Evolutionary conservation across 371 early-diverging fungal genomes (phyloP).

Genomic region (Mortierella sp.): DNA sequence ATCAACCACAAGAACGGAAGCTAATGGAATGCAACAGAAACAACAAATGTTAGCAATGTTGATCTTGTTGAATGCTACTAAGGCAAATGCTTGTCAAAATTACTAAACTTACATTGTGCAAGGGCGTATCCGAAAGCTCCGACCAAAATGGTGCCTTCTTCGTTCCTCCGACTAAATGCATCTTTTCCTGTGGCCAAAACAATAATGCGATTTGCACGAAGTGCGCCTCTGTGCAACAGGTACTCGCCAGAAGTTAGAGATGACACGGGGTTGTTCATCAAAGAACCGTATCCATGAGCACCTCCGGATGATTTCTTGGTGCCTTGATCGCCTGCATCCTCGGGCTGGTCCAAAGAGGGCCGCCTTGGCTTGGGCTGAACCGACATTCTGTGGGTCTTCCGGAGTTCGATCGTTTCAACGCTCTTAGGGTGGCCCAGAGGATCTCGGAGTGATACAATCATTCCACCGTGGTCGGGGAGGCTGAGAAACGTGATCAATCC

Average conservation of each 20-base stretch:
- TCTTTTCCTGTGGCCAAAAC: slow-evolving; percentile 65
- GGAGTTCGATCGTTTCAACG: slow-evolving; percentile 30
- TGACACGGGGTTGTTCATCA: slow-evolving; percentile 49
- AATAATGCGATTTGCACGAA: slow-evolving; percentile 58
- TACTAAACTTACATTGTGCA: slow-evolving; percentile 64
- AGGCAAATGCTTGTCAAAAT: no score
- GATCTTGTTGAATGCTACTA: not conserved
- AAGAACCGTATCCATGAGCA: slow-evolving; percentile 21
- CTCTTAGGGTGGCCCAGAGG: slow-evolving; percentile 23
- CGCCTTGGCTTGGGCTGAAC: slow-evolving; percentile 27
- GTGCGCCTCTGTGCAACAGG: slow-evolving; percentile 40
- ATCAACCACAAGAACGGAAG: slow-evolving; percentile 83
- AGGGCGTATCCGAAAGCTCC: slow-evolving; percentile 73
- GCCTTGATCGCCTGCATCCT: slow-evolving; percentile 61
- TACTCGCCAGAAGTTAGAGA: slow-evolving; percentile 35
- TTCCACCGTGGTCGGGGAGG: slow-evolving; percentile 82
- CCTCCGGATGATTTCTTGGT: slow-evolving; percentile 6
- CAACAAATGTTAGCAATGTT: not conserved
- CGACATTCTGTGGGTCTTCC: slow-evolving; percentile 41
- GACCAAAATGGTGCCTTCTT: slow-evolving; percentile 44
- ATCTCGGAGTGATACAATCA: slow-evolving; percentile 72
- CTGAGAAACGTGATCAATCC: slow-evolving; percentile 78
- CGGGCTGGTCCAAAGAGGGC: slow-evolving; percentile 22
- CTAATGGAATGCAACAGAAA: slow-evolving; percentile 26
- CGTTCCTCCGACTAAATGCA: slow-evolving; percentile 35